Evolutionary conservation across 1,139 yeast species (phyloP).

Genomic region (Debaryomyces psychrophilus): DNA sequence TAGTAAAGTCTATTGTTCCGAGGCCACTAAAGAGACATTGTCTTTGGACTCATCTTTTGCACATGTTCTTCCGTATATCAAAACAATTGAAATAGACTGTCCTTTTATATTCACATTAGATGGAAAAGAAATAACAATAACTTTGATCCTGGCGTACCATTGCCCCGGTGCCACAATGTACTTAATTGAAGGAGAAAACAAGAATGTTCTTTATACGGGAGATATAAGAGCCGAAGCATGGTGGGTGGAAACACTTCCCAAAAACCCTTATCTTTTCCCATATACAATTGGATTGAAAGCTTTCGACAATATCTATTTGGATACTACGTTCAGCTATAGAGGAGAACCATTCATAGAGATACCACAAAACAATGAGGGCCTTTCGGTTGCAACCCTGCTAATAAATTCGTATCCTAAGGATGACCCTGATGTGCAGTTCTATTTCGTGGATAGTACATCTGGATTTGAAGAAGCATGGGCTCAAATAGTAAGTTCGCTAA

Average conservation of each 20-base stretch:
- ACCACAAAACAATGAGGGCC: constrained; percentile 46
- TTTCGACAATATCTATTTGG: constrained; percentile 55
- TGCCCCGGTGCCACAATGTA: constrained; percentile 69
- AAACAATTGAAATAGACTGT: constrained; percentile 26
- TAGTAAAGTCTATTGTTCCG: constrained; percentile 54
- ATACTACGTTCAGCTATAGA: constrained; percentile 58
- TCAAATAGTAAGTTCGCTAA: constrained; percentile 35
- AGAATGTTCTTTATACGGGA: constrained; percentile 56
- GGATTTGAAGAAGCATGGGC: constrained; percentile 65
- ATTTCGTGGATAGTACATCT: constrained; percentile 43
- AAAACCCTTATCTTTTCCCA: constrained; percentile 47
- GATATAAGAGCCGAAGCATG: constrained; percentile 61
- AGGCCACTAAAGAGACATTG: constrained; percentile 44
- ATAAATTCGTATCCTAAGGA: constrained; percentile 47
- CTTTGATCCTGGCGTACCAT: constrained; percentile 52
- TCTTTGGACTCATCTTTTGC: constrained; percentile 27
- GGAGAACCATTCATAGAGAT: constrained; percentile 53
- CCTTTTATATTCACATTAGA: constrained; percentile 25
- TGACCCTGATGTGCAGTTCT: constrained; percentile 43
- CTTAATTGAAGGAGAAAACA: constrained; percentile 40
- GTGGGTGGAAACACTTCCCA: constrained; percentile 47
- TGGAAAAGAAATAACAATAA: constrained; percentile 21
- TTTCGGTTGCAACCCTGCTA: constrained; percentile 34
- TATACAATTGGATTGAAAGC: constrained; percentile 37
- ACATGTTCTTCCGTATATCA: constrained; percentile 26